Conservation (phyloP, 257 asterid genomes). For the Solanum virginianum region DNA sequence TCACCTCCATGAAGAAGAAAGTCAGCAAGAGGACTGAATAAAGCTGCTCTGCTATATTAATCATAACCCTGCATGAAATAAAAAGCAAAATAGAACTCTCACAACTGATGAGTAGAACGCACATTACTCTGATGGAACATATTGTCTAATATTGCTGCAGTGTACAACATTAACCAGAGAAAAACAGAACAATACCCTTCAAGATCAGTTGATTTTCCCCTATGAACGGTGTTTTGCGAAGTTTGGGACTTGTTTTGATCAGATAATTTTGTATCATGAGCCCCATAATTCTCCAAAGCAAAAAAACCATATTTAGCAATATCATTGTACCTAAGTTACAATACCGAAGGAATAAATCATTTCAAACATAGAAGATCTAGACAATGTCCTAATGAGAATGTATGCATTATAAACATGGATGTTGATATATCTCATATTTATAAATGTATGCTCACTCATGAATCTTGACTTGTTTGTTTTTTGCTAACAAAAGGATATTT, state of each 20-base stretch:
- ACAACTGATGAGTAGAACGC: background rate
- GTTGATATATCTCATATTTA: background rate
- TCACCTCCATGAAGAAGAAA: slow-evolving; percentile 90
- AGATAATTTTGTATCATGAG: slow-evolving; percentile 25
- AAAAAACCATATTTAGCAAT: slow-evolving; percentile 81
- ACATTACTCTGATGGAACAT: background rate
- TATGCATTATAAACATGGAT: background rate
- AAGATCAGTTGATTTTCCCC: slow-evolving; percentile 47
- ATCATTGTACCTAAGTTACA: slow-evolving; percentile 66
- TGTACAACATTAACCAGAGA: slow-evolving; percentile 2
- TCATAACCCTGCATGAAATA: slow-evolving; percentile 45
- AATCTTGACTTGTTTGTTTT: background rate
- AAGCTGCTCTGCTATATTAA: slow-evolving; percentile 75
- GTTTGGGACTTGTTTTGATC: slow-evolving; percentile 24
- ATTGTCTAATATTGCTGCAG: background rate
- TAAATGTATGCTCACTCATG: background rate
- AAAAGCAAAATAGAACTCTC: background rate
- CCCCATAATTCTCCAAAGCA: slow-evolving; percentile 36
- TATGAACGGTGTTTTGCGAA: slow-evolving; percentile 10
- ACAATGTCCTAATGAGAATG: background rate
- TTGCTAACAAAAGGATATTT: background rate
- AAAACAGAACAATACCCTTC: slow-evolving; percentile 43
- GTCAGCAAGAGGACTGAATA: slow-evolving; percentile 78
- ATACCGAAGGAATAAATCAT: background rate
- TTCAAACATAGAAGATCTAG: background rate